A percentile compares a stretch with the other conserved stretches of the same genome.
Conservation (phyloP, 768 basidiomycete genomes). For the Leccinum boreale region DNA sequence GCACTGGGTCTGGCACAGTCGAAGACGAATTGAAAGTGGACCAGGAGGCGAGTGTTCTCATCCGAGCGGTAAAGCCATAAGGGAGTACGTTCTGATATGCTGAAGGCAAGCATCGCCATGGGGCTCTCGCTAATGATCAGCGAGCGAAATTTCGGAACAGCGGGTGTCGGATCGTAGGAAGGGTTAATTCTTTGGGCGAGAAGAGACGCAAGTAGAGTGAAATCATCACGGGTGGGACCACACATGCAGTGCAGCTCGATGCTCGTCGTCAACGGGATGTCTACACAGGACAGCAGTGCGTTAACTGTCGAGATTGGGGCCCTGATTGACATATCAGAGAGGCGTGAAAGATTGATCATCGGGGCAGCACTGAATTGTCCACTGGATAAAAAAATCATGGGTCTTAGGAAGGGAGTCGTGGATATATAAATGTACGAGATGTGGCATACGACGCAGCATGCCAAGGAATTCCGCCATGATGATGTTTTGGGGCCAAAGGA, state of each 20-base stretch:
- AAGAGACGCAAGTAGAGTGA: not conserved
- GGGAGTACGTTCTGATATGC: not conserved
- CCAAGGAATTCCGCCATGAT: constrained; percentile 26
- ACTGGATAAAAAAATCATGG: too few relatives aligned
- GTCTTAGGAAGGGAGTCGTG: constrained; percentile 30
- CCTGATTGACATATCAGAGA: not conserved
- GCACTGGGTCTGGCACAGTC: not conserved
- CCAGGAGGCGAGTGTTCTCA: constrained; percentile 1
- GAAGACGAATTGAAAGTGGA: not conserved
- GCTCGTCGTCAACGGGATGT: not conserved
- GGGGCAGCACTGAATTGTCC: not conserved
- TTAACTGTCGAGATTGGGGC: constrained; percentile 1
- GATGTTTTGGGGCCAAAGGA: constrained; percentile 23
- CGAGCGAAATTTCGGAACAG: not conserved
- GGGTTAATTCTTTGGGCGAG: not conserved
- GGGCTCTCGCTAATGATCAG: not conserved
- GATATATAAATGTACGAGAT: constrained; percentile 32
- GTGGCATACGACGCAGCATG: constrained; percentile 32
- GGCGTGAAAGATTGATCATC: not conserved
- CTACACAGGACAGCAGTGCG: constrained; percentile 1
- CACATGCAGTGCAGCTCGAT: not conserved
- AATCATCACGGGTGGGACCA: not conserved
- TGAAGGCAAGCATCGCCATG: not conserved
- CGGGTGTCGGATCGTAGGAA: not conserved
- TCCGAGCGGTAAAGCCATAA: not conserved